Evolutionary conservation across 768 basidiomycete species (phyloP).

Genomic region (Boletus bicolor): DNA sequence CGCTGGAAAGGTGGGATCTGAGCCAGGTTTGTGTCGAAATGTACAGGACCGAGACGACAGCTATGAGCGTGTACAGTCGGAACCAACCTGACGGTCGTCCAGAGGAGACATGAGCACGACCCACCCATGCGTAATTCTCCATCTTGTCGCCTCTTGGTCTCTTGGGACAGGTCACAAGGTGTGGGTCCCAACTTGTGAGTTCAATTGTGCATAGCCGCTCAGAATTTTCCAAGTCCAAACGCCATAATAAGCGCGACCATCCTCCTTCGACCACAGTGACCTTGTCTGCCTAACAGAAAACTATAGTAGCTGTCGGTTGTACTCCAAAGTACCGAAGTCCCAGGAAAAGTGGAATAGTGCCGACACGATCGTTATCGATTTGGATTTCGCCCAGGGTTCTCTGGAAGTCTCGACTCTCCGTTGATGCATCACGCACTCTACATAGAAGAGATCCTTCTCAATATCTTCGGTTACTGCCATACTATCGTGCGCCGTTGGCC

Average conservation of each 20-base stretch:
- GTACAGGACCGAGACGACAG: conserved; percentile 2
- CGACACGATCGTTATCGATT: neutral
- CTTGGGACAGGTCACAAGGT: neutral
- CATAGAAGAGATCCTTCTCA: conserved; percentile 12
- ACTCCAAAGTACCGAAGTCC: neutral
- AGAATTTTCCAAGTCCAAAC: too few relatives aligned
- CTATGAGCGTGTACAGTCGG: conserved; percentile 8
- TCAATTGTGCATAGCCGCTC: too few relatives aligned
- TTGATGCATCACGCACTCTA: conserved; percentile 5
- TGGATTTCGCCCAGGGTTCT: neutral
- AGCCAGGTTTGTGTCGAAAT: neutral
- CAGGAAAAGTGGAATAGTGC: neutral
- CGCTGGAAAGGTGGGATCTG: neutral
- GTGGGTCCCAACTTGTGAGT: too few relatives aligned
- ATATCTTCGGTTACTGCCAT: conserved; percentile 9
- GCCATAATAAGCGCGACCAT: too few relatives aligned
- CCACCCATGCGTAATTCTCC: neutral
- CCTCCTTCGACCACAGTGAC: too few relatives aligned
- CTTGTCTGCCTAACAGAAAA: too few relatives aligned
- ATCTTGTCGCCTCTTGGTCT: neutral
- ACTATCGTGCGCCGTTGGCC: neutral
- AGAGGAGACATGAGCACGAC: neutral
- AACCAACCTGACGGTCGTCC: neutral
- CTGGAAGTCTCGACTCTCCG: neutral
- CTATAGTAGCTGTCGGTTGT: neutral